A percentile compares a stretch with the other conserved stretches of the same genome.
Conservation (phyloP, 148 eudicot species). For the Chenopodium suecicum region DNA sequence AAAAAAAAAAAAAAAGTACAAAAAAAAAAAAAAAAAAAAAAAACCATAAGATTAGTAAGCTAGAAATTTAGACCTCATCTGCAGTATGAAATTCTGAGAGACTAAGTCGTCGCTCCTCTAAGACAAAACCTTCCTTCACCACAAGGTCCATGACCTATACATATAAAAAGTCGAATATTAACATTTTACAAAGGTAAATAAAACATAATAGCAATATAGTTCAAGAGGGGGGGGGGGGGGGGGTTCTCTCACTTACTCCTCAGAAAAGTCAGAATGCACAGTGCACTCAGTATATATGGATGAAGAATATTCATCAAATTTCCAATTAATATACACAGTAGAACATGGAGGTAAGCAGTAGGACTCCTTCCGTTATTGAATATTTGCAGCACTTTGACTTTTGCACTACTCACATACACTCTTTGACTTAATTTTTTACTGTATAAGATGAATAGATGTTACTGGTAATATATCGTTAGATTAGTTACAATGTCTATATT, state of each 20-base stretch:
- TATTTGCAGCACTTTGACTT: too few relatives aligned
- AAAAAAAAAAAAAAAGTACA: too few relatives aligned
- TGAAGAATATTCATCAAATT: not conserved
- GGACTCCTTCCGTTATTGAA: too few relatives aligned
- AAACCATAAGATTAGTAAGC: not conserved
- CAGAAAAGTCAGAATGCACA: too few relatives aligned
- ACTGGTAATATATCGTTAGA: too few relatives aligned
- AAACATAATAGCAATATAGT: not conserved
- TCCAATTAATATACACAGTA: not conserved
- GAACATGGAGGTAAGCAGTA: too few relatives aligned
- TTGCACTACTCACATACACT: too few relatives aligned
- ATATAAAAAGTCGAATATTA: not conserved
- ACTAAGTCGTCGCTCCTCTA: conserved; percentile 83
- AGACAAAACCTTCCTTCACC: conserved; percentile 60
- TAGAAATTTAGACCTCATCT: conserved; percentile 64
- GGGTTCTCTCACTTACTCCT: too few relatives aligned
- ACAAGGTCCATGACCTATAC: conserved; percentile 93
- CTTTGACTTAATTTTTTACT: too few relatives aligned
- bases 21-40: not conserved
- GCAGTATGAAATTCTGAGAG: conserved; percentile 94
- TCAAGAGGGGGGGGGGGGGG: not conserved
- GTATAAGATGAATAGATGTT: too few relatives aligned
- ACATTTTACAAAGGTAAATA: not conserved
- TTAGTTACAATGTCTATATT: too few relatives aligned
- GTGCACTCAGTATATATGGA: not conserved